phyloP scores from a whole-genome alignment of 2,329 filamentous ascomycete species.

The Sporothrix mexicana region DNA sequence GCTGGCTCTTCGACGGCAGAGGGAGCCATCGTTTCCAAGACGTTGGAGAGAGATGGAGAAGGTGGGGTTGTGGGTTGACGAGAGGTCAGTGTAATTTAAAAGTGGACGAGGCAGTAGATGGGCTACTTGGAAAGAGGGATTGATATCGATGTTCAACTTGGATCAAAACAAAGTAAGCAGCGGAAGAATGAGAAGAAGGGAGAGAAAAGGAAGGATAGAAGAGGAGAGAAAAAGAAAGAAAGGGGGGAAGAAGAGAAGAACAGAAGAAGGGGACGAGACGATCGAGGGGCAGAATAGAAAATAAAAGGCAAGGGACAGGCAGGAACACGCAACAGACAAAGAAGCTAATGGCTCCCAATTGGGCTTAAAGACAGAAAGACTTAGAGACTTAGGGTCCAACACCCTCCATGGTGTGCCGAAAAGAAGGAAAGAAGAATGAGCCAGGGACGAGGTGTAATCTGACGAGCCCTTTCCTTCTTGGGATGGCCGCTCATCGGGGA shows the following conservation, averaged over 20 bases:
- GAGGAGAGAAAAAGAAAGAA: neutral
- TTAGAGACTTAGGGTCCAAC: neutral
- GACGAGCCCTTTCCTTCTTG: slow-evolving; percentile 6
- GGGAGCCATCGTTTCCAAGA: slow-evolving; percentile 39
- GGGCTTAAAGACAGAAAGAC: neutral
- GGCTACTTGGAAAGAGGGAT: neutral
- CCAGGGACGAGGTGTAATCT: neutral
- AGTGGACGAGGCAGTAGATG: neutral
- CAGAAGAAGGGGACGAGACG: neutral
- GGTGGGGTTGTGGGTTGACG: neutral
- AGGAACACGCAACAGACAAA: slow-evolving; percentile 10
- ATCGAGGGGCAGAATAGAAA: slow-evolving; percentile 1
- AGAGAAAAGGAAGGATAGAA: neutral
- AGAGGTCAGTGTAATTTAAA: neutral
- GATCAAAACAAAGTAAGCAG: slow-evolving; percentile 15
- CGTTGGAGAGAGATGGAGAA: neutral
- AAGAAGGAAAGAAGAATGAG: neutral
- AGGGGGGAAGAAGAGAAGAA: neutral
- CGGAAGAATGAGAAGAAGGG: neutral
- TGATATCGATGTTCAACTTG: slow-evolving; percentile 24
- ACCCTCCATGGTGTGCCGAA: neutral
- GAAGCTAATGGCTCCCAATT: slow-evolving; percentile 18
- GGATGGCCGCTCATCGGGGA: slow-evolving; percentile 15
- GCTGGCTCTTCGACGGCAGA: slow-evolving; percentile 40
- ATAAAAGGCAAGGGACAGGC: neutral